Evolutionary conservation across 2,329 filamentous ascomycete species (phyloP), one percentile per base, ranked within the genome.

Genomic region (Botrytis aclada): DNA sequence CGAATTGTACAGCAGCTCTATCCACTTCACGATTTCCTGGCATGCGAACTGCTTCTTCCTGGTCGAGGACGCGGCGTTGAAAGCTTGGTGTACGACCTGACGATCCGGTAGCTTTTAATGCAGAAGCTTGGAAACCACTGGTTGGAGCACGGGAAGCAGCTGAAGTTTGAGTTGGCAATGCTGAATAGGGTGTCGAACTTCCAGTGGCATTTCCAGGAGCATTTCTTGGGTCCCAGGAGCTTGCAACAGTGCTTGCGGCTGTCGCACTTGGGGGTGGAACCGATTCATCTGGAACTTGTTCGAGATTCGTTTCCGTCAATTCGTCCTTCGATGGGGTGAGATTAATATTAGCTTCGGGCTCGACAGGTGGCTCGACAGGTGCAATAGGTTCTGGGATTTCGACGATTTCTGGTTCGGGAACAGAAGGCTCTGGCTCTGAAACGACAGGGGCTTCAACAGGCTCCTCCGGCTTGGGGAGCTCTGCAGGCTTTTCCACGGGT

Each of bases 41-140:
- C 95, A 99, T 98, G 76, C 97, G 94, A 58, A 99, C 96, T 74
- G 96, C 94, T 84, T 99, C 96, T 83, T 97, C 95, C 81, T 99
- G 96, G 79, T 98, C 95, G 80, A 97, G 87, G 71, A 98, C 88
- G 79, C 94, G 92, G 77, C 95, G 90, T 82, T 97, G 92, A 82
- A 92, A 94, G 83, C 91, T 95, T 32, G 93, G 89, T 71, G 90
- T 90, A 74, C 95, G 92, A 74, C 86, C 85, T 73, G 87, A 83
- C 37, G 88, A 84, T 75, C 79, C 90, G 84, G 74, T 88, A 20
- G 93, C 93, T 84, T 97, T 97, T 79, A 93, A 86, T 39, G 94
- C 93, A 67, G 91, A 92, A n/a, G 93, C 88, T 67, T 92, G 93
- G 81, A 89, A 97, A 71, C 93, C 93, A 80, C 92, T 92, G 70